phyloP scores from a whole-genome alignment of 2,329 filamentous ascomycete species.

The Fusarium sp. region DNA sequence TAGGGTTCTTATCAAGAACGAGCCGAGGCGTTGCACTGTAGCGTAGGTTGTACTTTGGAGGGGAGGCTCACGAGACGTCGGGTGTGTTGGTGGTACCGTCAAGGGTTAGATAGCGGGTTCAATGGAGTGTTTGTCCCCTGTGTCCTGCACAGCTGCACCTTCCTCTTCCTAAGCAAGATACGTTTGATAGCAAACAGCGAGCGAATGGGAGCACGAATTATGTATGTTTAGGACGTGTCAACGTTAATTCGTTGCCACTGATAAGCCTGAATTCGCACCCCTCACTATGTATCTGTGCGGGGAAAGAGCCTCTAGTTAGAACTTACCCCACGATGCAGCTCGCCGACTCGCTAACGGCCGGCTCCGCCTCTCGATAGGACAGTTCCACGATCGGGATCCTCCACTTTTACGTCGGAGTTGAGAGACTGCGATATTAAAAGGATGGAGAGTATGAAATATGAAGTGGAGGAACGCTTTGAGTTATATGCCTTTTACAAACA shows the following conservation, averaged over 20 bases:
- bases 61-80: constrained; percentile 34
- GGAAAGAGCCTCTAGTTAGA: constrained; percentile 43
- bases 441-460: not conserved
- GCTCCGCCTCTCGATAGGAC: constrained; percentile 48
- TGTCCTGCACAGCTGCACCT: constrained; percentile 39
- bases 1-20: constrained; percentile 36
- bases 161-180: constrained; percentile 34
- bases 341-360: constrained; percentile 46
- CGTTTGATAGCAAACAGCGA: constrained; percentile 27
- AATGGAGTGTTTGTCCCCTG: constrained; percentile 19
- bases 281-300: constrained; percentile 26
- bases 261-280: constrained; percentile 47
- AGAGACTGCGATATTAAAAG: constrained; percentile 16
- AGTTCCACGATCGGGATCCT: constrained; percentile 48
- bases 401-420: constrained; percentile 43
- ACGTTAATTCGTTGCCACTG: constrained; percentile 38
- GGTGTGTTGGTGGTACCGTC: constrained; percentile 1
- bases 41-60: constrained; percentile 8
- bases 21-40: constrained; percentile 33
- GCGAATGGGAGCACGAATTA: constrained; percentile 27
- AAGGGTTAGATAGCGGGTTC: constrained; percentile 42
- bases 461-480: not conserved
- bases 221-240: constrained; percentile 29
- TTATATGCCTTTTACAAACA: not conserved
- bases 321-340: constrained; percentile 42